Evolutionary conservation across 345 rosid genomes (phyloP).

Genomic region (Odontarrhena argentea): DNA sequence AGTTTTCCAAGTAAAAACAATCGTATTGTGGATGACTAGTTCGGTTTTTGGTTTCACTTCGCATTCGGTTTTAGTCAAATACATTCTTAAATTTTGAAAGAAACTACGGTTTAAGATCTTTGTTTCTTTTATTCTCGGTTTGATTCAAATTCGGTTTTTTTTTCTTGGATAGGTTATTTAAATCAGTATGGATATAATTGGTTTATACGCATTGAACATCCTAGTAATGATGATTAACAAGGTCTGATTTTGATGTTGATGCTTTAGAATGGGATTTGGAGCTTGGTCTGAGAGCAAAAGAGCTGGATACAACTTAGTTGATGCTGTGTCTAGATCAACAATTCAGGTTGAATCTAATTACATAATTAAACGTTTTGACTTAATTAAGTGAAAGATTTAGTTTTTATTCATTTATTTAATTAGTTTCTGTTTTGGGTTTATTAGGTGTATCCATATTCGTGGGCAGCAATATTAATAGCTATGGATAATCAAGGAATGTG

Average conservation of each 20-base stretch:
- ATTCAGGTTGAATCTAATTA: constrained; percentile 41
- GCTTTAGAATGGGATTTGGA: constrained; percentile 53
- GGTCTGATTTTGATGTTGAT: background rate
- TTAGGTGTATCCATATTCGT: constrained; percentile 64
- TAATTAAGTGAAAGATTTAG: background rate
- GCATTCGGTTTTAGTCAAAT: too few species aligned
- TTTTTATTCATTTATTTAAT: background rate
- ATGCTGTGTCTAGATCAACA: constrained; percentile 76
- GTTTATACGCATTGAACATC: too few species aligned
- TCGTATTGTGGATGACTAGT: too few species aligned
- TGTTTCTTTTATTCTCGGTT: too few species aligned
- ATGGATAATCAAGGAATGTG: constrained; percentile 95
- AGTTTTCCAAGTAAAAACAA: too few species aligned
- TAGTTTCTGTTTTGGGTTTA: background rate
- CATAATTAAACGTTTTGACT: background rate
- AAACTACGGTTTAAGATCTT: too few species aligned
- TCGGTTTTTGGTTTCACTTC: too few species aligned
- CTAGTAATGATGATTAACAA: background rate
- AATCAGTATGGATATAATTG: too few species aligned
- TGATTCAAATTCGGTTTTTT: too few species aligned
- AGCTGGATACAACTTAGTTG: constrained; percentile 48
- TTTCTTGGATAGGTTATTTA: too few species aligned
- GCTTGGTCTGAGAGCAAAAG: constrained; percentile 56
- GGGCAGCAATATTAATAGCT: constrained; percentile 66
- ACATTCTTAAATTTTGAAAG: too few species aligned